Percentiles rank a stretch among this genome's conserved stretches.
Evolutionary conservation across 345 rosid species (phyloP).

Genomic region (Excoecaria agallocha): DNA sequence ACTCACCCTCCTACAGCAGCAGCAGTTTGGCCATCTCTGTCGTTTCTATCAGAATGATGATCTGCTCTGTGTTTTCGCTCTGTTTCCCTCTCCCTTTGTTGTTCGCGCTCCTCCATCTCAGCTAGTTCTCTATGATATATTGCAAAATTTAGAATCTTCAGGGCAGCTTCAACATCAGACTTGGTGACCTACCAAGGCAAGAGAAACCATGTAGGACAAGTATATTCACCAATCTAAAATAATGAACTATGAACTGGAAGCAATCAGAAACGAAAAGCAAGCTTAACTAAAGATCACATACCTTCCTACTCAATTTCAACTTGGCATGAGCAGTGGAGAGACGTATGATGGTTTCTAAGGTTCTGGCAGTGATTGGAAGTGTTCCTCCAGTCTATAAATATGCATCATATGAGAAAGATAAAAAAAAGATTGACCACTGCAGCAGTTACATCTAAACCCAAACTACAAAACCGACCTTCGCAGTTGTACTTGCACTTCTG

Average conservation of each 20-base stretch:
- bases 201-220: conserved; percentile 3
- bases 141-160: conserved; percentile 86
- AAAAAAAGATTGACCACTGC: background rate
- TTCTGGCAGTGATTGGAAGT: conserved; percentile 96
- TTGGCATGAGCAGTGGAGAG: conserved; percentile 98
- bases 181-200: conserved; percentile 56
- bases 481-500: conserved; percentile 67
- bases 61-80: conserved; percentile 50
- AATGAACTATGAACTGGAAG: background rate
- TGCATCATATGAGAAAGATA: conserved; percentile 14
- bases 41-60: conserved; percentile 25
- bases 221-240: background rate
- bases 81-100: conserved; percentile 66
- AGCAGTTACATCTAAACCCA: conserved; percentile 1
- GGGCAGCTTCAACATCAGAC: conserved; percentile 85
- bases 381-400: conserved; percentile 89
- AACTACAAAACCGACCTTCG: conserved; percentile 48
- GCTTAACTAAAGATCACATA: conserved; percentile 25
- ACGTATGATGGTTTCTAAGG: conserved; percentile 94
- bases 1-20: conserved; percentile 51
- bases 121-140: conserved; percentile 92
- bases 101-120: conserved; percentile 95
- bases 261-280: background rate
- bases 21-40: conserved; percentile 25
- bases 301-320: conserved; percentile 86